A percentile compares a stretch with the other conserved stretches of the same genome.
Conservation (phyloP, 495 filamentous ascomycete genomes). For the Aspergillus haitiensis region DNA sequence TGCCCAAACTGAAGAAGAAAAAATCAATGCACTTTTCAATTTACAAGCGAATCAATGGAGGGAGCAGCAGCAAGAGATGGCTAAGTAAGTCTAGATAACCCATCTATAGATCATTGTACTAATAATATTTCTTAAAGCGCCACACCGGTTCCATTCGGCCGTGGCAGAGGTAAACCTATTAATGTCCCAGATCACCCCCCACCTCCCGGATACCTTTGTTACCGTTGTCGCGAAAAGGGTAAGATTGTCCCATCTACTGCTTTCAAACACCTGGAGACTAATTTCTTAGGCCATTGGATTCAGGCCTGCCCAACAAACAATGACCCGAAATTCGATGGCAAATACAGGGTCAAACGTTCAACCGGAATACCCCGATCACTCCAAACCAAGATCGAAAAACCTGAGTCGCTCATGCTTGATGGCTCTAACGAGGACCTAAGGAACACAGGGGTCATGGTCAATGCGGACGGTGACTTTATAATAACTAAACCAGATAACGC, state of each 20-base stretch:
- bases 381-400: constrained; percentile 90
- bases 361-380: constrained; percentile 95
- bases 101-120: constrained; percentile 25
- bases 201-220: constrained; percentile 91
- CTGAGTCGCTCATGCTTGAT: constrained; percentile 69
- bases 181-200: constrained; percentile 88
- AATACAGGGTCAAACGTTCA: constrained; percentile 87
- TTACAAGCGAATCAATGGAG: constrained; percentile 83
- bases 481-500: constrained; percentile 91
- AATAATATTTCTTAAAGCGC: constrained; percentile 50
- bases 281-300: constrained; percentile 80
- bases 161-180: constrained; percentile 59
- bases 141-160: constrained; percentile 60
- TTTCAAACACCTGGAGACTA: background rate
- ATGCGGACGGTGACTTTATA: constrained; percentile 95
- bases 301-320: constrained; percentile 96
- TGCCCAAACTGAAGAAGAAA: constrained; percentile 84
- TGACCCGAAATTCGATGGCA: constrained; percentile 90
- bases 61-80: constrained; percentile 86
- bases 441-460: constrained; percentile 90
- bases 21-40: constrained; percentile 84
- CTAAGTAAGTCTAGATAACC: constrained; percentile 64
- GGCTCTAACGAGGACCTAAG: constrained; percentile 73
- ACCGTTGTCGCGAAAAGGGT: constrained; percentile 96
- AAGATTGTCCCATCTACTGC: constrained; percentile 14